Evolutionary conservation across 73 alveolate species (phyloP), one percentile per base, ranked within the genome.

Genomic region (Paramecium sonneborni): DNA sequence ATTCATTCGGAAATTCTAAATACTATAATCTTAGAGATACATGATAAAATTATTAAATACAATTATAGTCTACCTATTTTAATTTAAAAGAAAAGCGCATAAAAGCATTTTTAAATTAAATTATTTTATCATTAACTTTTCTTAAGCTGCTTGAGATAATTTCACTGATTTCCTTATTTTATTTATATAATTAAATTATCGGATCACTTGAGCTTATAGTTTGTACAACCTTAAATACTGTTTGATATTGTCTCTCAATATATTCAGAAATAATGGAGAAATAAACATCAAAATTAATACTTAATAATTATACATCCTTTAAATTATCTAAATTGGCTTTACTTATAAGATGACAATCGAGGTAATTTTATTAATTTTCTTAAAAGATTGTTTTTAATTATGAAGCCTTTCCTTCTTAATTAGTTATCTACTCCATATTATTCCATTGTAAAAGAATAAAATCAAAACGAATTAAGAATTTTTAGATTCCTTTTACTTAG

Each of bases 121-220:
- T 26, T 62, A 62, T 62, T 32, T 62, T 62, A n/a, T 62, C 84
- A 62, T 62, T 62, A 3, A 62, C 84, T 62, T 62, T 62, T 32
- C 84, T 62, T 26, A 62, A 62, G 24, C 84, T 30, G 6, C 7
- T 32, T 26, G 20, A 62, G 1, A 62, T 46, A 62, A 62, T 62
- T 11, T 62, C 84, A 30, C 23, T 30, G 7, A 62, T 23, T 23
- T 62, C 84, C 26, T 62, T 62, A 62, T 62, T 30, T 30, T 62
- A 32, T 62, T 62, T 62, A 62, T 62, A 62, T 26, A 62, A 32
- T 0, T 43, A 30, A 4, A 62, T 26, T 26, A 62, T 62, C 0
- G 84, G 84, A 2, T 62, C 84, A 23, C 18, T 62, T 10, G 84
- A 62, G 20, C 44, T 26, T 1, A 9, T 26, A 11, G 84, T 26